Evolutionary conservation across 768 basidiomycete species (phyloP), one percentile per base, ranked within the genome.

Genomic region (Xerocomus potaroensis): DNA sequence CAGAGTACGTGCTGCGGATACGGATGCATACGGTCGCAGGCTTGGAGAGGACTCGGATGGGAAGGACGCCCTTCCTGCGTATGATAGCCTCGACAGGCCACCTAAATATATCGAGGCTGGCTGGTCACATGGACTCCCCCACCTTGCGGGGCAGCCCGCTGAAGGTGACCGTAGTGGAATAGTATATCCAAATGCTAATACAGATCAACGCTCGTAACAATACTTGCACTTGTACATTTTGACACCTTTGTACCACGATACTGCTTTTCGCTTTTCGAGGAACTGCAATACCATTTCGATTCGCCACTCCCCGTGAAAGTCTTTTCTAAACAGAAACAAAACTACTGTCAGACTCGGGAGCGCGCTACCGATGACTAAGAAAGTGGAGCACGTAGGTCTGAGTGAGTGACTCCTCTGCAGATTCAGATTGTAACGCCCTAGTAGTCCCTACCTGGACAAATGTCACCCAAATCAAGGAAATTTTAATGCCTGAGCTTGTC

Each of bases 41-140:
- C 34, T 59, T 8, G 68, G 67, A 41, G 69, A 67, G 15, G 56
- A 55, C 10, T 49, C 64, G 45, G 58, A 61, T 0, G 71, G 73
- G 48, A 78, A 77, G 50, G 77, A 78, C 26, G 47, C 56, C 0
- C 66, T 78, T 21, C 77, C 77, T 8, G 73, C 75, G 5, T 79
- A 78, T 37, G 71, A 77, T 35, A 59, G 51, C 12, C 40, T 58
- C 11, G 76, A 75, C 24, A 66, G 73, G 9, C 77, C 76, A 22
- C 77, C 77, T 22, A 74, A 70, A 44, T 78, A 78, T 53, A 30
- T 57, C 0, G 71, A 70, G 18, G 41, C 47, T 5, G 30, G 48
- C 23, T 47, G 53, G 51, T 36, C 44, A 11, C 50, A 40, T 7
- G 33, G 19, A 5, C 37, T 29, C 30, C 45, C 27, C 7, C 35